phyloP scores from a whole-genome alignment of 495 filamentous ascomycete genomes.

The Penicillium bialowiezense region DNA sequence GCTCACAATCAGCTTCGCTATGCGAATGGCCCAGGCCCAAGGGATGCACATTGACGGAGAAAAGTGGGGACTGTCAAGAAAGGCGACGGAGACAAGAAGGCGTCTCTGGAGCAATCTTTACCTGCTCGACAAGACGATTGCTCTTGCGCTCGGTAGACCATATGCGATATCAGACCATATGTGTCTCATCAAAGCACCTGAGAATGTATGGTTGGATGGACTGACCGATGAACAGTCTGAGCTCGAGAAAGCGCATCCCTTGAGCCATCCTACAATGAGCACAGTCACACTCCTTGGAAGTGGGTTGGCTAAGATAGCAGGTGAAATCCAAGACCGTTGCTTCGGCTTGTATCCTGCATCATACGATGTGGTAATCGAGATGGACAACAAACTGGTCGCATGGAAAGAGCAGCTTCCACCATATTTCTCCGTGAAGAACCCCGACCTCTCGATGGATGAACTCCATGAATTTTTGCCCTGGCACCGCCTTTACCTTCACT shows the following conservation, averaged over 20 bases:
- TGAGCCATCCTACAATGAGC: slow-evolving; percentile 10
- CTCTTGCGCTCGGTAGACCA: slow-evolving; percentile 15
- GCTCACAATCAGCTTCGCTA: slow-evolving; percentile 16
- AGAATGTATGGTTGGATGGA: slow-evolving; percentile 14
- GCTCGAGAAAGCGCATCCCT: neutral
- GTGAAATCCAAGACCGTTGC: slow-evolving; percentile 16
- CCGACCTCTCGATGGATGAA: slow-evolving; percentile 6
- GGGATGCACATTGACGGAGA: slow-evolving; percentile 19
- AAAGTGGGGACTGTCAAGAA: slow-evolving; percentile 14
- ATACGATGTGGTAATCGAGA: slow-evolving; percentile 12
- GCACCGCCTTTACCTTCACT: slow-evolving; percentile 17
- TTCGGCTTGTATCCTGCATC: slow-evolving; percentile 17
- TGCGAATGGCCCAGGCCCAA: slow-evolving; percentile 18
- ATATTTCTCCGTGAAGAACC: slow-evolving; percentile 7
- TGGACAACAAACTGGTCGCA: slow-evolving; percentile 13
- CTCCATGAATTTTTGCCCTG: slow-evolving; percentile 9
- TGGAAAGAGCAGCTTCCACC: slow-evolving; percentile 13
- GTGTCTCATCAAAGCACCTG: slow-evolving; percentile 15
- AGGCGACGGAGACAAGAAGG: slow-evolving; percentile 11
- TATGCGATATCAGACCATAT: slow-evolving; percentile 18
- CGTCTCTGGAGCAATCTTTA: slow-evolving; percentile 15
- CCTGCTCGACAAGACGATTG: slow-evolving; percentile 16
- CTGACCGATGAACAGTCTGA: slow-evolving; percentile 13
- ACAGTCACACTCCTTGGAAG: slow-evolving; percentile 7
- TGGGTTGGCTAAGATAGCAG: slow-evolving; percentile 13